Evolutionary conservation across 1,284 basidiomycete genomes (phyloP).

Genomic region (Athelia psychrophila): DNA sequence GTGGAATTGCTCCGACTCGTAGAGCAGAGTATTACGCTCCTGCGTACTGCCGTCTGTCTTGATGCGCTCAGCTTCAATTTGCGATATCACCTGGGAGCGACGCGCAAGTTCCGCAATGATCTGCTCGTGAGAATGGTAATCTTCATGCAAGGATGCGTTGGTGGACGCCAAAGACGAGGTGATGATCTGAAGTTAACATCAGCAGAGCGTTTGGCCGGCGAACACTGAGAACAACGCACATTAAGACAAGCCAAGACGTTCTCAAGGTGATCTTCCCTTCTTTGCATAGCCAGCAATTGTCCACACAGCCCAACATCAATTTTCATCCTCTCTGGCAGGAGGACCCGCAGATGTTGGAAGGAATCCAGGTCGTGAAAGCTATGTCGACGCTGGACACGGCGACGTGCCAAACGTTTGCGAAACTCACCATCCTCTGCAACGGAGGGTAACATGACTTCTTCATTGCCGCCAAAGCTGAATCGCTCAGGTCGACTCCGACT

Average conservation of each 20-base stretch:
- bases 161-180: constrained; percentile 48
- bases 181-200: constrained; percentile 37
- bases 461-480: constrained; percentile 1
- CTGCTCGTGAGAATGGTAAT: constrained; percentile 50
- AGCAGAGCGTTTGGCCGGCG: neutral
- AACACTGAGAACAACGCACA: constrained; percentile 17
- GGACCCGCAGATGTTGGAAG: constrained; percentile 39
- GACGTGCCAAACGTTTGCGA: neutral
- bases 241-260: constrained; percentile 38
- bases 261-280: constrained; percentile 57
- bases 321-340: constrained; percentile 62
- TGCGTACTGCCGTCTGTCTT: constrained; percentile 53
- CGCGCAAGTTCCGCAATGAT: constrained; percentile 44
- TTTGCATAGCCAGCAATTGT: constrained; percentile 62
- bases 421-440: neutral
- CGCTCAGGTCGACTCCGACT: neutral
- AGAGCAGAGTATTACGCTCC: constrained; percentile 63
- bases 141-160: constrained; percentile 50
- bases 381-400: constrained; percentile 38
- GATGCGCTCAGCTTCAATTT: constrained; percentile 46
- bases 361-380: constrained; percentile 60
- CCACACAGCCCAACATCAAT: constrained; percentile 78
- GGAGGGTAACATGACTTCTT: neutral
- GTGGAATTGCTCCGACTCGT: constrained; percentile 68
- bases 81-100: constrained; percentile 42